Conservation (phyloP, 176 grass and related monocot genomes). For the Aechmea fasciata region DNA sequence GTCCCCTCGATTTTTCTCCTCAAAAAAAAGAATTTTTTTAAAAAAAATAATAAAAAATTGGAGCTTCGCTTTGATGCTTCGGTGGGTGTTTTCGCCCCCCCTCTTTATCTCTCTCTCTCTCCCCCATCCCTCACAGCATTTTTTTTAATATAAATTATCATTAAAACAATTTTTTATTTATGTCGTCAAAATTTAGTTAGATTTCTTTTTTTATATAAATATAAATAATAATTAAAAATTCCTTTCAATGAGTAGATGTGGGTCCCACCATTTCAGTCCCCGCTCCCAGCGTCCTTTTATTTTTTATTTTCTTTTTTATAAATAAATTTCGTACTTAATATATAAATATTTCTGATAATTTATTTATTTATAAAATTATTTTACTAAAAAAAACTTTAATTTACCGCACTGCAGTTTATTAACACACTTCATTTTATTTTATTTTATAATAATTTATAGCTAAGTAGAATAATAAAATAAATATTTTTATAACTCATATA, state of each 20-base stretch:
- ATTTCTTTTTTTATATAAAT: slow-evolving; percentile 12
- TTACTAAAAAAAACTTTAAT: too few species aligned
- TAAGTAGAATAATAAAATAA: too few species aligned
- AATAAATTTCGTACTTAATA: not conserved
- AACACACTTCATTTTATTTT: too few species aligned
- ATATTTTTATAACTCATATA: too few species aligned
- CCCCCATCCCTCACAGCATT: not conserved
- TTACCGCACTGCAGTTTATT: too few species aligned
- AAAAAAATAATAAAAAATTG: not conserved
- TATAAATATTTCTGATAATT: too few species aligned
- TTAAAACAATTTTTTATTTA: slow-evolving; percentile 8
- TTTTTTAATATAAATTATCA: slow-evolving; percentile 21
- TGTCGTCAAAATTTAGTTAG: slow-evolving; percentile 12
- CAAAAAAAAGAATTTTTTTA: not conserved
- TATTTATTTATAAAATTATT: too few species aligned
- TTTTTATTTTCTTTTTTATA: not conserved
- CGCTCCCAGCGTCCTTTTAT: slow-evolving; percentile 8
- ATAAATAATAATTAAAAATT: not conserved
- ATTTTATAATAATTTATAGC: too few species aligned
- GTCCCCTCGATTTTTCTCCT: slow-evolving; percentile 2
- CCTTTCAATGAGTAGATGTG: slow-evolving; percentile 26
- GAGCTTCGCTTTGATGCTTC: slow-evolving; percentile 19
- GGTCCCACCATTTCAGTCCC: slow-evolving; percentile 12
- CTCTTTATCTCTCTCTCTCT: slow-evolving; percentile 5
- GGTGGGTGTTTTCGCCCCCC: not conserved